A percentile compares a stretch with the other conserved stretches of the same genome.
These are phyloP conservation scores for Crucihimalaya himalaica DNA, from an alignment of 345 rosid species.

Conservation along the genomic window DNA sequence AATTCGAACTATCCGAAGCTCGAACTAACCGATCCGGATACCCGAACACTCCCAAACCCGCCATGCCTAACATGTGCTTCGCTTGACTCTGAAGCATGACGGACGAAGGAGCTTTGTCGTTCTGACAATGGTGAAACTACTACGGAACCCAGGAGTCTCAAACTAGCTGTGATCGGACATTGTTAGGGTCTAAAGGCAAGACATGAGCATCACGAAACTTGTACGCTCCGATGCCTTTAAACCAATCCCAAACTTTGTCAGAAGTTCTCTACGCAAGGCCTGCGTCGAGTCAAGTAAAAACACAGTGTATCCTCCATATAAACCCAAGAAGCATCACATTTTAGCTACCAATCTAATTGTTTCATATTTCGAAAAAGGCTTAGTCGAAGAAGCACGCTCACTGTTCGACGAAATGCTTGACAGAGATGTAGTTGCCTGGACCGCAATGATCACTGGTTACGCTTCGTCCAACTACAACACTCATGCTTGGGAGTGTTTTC, in stretches of 20 bases:
- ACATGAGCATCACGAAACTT: conserved; percentile 44
- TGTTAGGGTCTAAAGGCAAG: not conserved
- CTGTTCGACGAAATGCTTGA: conserved; percentile 47
- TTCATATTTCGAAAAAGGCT: conserved; percentile 59
- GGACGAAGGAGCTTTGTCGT: not conserved
- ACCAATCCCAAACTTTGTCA: conserved; percentile 47
- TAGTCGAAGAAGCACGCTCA: conserved; percentile 69
- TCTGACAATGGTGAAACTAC: conserved; percentile 1
- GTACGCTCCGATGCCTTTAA: conserved; percentile 37
- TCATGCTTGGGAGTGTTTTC: conserved; percentile 63
- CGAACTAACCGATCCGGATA: not conserved
- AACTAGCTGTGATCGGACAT: not conserved
- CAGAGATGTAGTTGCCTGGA: conserved; percentile 39
- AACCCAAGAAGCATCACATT: conserved; percentile 55
- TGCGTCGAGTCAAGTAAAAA: conserved; percentile 27
- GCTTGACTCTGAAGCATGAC: not conserved
- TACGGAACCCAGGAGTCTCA: not conserved
- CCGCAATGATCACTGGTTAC: conserved; percentile 41
- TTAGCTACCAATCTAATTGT: conserved; percentile 68
- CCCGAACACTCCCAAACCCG: not conserved
- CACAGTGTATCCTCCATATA: conserved; percentile 38
- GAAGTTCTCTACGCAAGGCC: conserved; percentile 46
- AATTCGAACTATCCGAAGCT: not conserved
- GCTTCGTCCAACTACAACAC: conserved; percentile 47
- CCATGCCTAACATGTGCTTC: not conserved